phyloP scores from a whole-genome alignment of 805 yeast species.

The Saturnispora hagleri region DNA sequence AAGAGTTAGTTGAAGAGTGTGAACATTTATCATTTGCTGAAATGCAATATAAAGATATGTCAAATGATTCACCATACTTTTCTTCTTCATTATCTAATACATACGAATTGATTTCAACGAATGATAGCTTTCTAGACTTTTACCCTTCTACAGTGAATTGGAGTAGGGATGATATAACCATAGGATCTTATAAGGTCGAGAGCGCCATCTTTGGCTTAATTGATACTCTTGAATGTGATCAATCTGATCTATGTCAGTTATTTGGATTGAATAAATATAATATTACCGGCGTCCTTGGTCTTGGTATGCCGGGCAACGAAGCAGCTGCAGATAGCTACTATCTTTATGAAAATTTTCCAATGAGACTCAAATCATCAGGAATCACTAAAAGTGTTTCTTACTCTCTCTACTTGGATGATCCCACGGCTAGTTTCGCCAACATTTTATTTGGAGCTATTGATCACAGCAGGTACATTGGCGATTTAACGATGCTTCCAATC shows the following conservation, averaged over 20 bases:
- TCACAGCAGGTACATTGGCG: background rate
- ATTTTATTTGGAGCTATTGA: background rate
- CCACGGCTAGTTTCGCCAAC: background rate
- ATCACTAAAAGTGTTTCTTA: background rate
- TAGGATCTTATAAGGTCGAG: background rate
- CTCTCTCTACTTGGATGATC: background rate
- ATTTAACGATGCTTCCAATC: background rate
- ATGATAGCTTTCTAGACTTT: background rate
- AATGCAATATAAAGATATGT: background rate
- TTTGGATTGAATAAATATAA: background rate
- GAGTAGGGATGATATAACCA: background rate
- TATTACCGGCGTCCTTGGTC: background rate
- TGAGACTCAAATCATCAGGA: background rate
- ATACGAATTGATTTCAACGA: background rate
- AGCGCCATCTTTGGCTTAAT: background rate
- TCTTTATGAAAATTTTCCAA: background rate
- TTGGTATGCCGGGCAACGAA: background rate
- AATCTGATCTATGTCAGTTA: background rate
- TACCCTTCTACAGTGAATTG: background rate
- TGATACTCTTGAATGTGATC: background rate
- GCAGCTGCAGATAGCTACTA: background rate
- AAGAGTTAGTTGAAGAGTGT: background rate
- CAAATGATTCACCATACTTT: background rate
- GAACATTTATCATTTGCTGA: background rate
- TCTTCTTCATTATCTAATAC: background rate